Percentiles rank a stretch among this genome's conserved stretches.
Conservation (phyloP, 1,284 basidiomycete genomes). For the Trichosporon sp. region DNA sequence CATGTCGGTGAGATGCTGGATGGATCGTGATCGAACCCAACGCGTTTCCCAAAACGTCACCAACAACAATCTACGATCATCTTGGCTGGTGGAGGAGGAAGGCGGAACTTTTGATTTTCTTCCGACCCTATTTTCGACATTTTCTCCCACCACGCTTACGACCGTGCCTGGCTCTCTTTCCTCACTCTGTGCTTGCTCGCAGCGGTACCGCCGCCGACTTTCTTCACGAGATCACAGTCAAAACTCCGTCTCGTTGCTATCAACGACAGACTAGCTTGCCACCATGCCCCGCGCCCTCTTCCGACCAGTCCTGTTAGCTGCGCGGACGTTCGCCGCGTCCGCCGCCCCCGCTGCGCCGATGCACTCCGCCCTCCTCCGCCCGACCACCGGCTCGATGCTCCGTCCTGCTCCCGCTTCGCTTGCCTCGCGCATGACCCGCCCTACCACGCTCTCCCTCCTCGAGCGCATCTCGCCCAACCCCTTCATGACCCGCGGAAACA, state of each 20-base stretch:
- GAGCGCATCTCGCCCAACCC: constrained; percentile 8
- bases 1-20: background rate
- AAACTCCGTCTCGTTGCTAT: background rate
- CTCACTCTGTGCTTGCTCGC: background rate
- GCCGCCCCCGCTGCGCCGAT: background rate
- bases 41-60: background rate
- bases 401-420: constrained; percentile 4
- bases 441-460: constrained; percentile 10
- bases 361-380: background rate
- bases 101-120: constrained; percentile 3
- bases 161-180: background rate
- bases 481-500: constrained; percentile 23
- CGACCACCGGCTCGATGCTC: background rate
- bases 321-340: constrained; percentile 4
- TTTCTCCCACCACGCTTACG: constrained; percentile 14
- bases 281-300: constrained; percentile 13
- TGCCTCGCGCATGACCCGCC: constrained; percentile 6
- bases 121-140: constrained; percentile 6
- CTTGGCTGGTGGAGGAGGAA: background rate
- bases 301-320: constrained; percentile 3
- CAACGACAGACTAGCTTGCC: background rate
- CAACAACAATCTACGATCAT: background rate
- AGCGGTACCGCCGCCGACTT: background rate
- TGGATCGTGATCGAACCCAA: background rate
- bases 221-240: constrained; percentile 8